phyloP scores from a whole-genome alignment of 202 grass and related monocot genomes.

The Zoysia matrella region DNA sequence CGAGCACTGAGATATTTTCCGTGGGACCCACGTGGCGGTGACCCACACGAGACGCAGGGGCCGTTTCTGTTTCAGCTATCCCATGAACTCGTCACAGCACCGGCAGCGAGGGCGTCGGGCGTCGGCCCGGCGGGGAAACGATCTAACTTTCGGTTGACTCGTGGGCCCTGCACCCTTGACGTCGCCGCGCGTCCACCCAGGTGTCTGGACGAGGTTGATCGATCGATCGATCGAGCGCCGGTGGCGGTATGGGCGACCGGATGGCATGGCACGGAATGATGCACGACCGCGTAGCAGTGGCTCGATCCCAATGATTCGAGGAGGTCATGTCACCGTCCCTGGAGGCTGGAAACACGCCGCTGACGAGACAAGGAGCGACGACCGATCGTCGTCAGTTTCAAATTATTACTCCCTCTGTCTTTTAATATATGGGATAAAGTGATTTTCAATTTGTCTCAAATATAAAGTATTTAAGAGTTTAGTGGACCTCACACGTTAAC shows the following conservation, averaged over 20 bases:
- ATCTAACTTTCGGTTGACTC: slow-evolving; percentile 22
- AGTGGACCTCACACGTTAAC: too few species aligned
- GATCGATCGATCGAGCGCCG: not conserved
- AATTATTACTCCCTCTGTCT: too few species aligned
- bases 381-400: too few species aligned
- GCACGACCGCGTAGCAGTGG: too few species aligned
- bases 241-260: not conserved
- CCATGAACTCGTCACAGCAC: too few species aligned
- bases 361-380: too few species aligned
- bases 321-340: too few species aligned
- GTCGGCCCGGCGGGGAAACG: not conserved
- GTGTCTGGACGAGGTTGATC: not conserved
- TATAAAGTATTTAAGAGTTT: too few species aligned
- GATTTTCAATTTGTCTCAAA: too few species aligned
- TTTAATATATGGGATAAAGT: too few species aligned
- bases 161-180: not conserved
- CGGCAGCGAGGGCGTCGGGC: not conserved
- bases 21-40: not conserved
- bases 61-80: not conserved
- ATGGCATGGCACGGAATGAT: not conserved
- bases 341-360: too few species aligned
- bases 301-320: too few species aligned
- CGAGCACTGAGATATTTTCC: slow-evolving; percentile 33
- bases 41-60: not conserved
- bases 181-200: not conserved